phyloP scores from a whole-genome alignment of 768 basidiomycete genomes.

The Cystobasidiopsis lactophilus region DNA sequence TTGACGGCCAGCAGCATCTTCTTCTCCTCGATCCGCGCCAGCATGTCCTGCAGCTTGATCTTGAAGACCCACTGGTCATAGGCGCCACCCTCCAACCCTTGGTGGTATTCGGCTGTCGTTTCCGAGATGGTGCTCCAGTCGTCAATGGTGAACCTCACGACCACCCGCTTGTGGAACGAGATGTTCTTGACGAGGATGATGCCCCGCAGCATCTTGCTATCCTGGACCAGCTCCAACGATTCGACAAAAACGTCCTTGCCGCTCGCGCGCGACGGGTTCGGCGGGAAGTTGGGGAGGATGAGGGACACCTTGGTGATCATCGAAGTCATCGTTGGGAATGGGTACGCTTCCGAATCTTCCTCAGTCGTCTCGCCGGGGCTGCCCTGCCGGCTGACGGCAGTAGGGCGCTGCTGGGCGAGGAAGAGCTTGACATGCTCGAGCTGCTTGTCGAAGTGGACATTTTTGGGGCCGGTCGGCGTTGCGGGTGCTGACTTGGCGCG shows the following conservation, averaged over 20 bases:
- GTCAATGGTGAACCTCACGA: conserved; percentile 78
- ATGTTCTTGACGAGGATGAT: conserved; percentile 59
- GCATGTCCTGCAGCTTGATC: conserved; percentile 52
- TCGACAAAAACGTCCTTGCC: conserved; percentile 25
- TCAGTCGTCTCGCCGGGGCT: conserved; percentile 41
- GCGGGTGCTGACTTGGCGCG: conserved; percentile 42
- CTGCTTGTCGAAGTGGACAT: conserved; percentile 77
- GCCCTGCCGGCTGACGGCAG: conserved; percentile 75
- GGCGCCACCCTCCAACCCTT: conserved; percentile 23
- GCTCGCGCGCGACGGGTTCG: conserved; percentile 15
- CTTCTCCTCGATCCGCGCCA: conserved; percentile 58
- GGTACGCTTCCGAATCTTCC: conserved; percentile 25
- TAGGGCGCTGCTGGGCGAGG: conserved; percentile 78
- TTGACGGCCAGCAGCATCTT: conserved; percentile 56
- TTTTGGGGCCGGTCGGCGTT: conserved; percentile 53
- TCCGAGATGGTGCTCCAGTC: conserved; percentile 91
- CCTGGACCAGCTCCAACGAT: conserved; percentile 26
- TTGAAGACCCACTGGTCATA: conserved; percentile 57
- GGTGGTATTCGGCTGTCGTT: conserved; percentile 52
- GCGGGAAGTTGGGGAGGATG: conserved; percentile 46
- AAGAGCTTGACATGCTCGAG: conserved; percentile 89
- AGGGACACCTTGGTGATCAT: conserved; percentile 30
- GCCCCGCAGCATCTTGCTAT: conserved; percentile 40
- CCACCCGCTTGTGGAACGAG: conserved; percentile 66
- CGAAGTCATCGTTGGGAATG: conserved; percentile 23